These are phyloP conservation scores for Daldinia concentrica DNA, from an alignment of 495 filamentous ascomycete genomes.

Conservation along the genomic window DNA sequence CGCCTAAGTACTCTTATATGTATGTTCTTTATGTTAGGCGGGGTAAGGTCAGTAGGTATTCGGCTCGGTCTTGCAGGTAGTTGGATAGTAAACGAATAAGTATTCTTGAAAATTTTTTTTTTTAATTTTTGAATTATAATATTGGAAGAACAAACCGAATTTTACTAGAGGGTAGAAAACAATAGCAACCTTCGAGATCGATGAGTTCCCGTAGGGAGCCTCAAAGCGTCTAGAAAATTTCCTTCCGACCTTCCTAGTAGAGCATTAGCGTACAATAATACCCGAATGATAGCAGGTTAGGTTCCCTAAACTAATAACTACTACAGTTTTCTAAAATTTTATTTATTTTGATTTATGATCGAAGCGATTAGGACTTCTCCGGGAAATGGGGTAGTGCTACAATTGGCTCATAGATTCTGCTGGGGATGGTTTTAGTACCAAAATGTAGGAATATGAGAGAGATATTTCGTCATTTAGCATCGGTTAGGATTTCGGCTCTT, in stretches of 20 bases:
- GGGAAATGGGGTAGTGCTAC: background rate
- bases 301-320: background rate
- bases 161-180: background rate
- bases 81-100: no score
- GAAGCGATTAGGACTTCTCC: background rate
- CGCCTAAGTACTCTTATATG: background rate
- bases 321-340: no score
- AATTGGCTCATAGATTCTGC: background rate
- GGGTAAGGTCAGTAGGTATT: background rate
- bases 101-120: no score
- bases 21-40: background rate
- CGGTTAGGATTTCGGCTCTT: background rate
- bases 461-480: background rate
- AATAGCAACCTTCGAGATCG: background rate
- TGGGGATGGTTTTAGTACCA: background rate
- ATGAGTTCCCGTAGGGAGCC: background rate
- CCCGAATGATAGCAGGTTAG: background rate
- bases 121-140: background rate
- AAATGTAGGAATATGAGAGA: background rate
- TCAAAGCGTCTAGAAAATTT: background rate
- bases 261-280: background rate
- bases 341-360: background rate
- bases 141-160: background rate
- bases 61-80: no score
- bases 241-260: background rate